phyloP scores from a whole-genome alignment of 2,329 filamentous ascomycete species.

The Knoxdaviesia capensis region DNA sequence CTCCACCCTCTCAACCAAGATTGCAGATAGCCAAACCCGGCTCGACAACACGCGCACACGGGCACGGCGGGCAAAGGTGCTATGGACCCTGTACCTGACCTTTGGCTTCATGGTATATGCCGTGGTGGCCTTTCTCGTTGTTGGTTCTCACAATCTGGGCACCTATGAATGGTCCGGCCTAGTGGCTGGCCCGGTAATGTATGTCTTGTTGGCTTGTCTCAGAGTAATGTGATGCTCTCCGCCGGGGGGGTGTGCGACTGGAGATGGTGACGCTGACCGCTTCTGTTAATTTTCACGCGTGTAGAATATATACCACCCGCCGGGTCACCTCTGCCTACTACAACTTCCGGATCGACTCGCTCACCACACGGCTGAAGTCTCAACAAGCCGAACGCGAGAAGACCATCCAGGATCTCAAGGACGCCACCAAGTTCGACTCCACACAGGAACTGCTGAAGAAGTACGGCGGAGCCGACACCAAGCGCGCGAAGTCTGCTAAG shows the following conservation, averaged over 20 bases:
- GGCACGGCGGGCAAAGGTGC: constrained; percentile 59
- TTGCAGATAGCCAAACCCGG: constrained; percentile 49
- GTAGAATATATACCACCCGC: constrained; percentile 62
- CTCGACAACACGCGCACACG: constrained; percentile 55
- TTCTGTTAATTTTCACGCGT: neutral
- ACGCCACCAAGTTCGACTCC: constrained; percentile 87
- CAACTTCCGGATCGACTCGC: constrained; percentile 56
- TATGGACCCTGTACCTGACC: constrained; percentile 77
- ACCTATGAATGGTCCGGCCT: constrained; percentile 52
- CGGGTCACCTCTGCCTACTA: constrained; percentile 49
- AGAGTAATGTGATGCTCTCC: neutral
- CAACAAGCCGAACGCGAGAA: constrained; percentile 61
- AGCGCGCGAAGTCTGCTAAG: constrained; percentile 8
- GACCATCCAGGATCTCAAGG: constrained; percentile 87
- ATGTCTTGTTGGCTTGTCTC: constrained; percentile 12
- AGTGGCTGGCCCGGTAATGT: constrained; percentile 60
- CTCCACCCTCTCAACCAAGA: constrained; percentile 63
- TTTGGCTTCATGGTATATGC: constrained; percentile 80
- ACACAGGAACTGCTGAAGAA: constrained; percentile 87
- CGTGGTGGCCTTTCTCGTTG: constrained; percentile 63
- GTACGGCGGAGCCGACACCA: constrained; percentile 52
- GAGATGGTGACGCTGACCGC: neutral
- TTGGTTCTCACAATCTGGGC: constrained; percentile 65
- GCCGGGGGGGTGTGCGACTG: no score
- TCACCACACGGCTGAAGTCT: constrained; percentile 49